A percentile compares a stretch with the other conserved stretches of the same genome.
phyloP scores from a whole-genome alignment of 768 basidiomycete genomes.

The Pleurotus djamor region DNA sequence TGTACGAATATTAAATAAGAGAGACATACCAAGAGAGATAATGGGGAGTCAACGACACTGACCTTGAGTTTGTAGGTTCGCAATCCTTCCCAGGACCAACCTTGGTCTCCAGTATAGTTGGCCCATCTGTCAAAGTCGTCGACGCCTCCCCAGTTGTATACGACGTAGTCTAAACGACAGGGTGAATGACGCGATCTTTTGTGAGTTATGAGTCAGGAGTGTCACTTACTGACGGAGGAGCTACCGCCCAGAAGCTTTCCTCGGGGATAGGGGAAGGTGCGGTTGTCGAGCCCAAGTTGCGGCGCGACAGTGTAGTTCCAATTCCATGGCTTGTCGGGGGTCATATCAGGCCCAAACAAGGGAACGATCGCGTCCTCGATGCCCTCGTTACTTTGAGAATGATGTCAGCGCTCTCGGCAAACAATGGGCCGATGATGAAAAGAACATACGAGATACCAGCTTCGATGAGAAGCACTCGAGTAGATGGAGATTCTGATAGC shows the following conservation, averaged over 20 bases:
- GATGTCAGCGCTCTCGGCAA: too few species aligned
- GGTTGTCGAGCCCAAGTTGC: constrained; percentile 11
- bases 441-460: constrained; percentile 7
- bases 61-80: constrained; percentile 22
- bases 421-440: background rate
- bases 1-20: too few species aligned
- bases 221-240: constrained; percentile 13
- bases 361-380: constrained; percentile 6
- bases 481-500: constrained; percentile 13
- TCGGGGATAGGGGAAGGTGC: constrained; percentile 3
- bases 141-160: constrained; percentile 22
- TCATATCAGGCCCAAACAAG: background rate
- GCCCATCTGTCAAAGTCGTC: constrained; percentile 28
- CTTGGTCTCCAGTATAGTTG: constrained; percentile 21
- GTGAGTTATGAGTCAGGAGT: background rate
- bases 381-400: constrained; percentile 9
- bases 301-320: constrained; percentile 18
- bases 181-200: background rate
- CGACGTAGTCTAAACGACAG: constrained; percentile 16
- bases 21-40: too few species aligned
- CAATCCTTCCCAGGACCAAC: constrained; percentile 29
- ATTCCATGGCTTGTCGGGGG: background rate
- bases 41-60: too few species aligned
- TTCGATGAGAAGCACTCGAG: constrained; percentile 21
- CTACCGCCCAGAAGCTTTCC: constrained; percentile 13